Conservation (phyloP, 768 basidiomycete genomes). For the Antrodiella citrinella region DNA sequence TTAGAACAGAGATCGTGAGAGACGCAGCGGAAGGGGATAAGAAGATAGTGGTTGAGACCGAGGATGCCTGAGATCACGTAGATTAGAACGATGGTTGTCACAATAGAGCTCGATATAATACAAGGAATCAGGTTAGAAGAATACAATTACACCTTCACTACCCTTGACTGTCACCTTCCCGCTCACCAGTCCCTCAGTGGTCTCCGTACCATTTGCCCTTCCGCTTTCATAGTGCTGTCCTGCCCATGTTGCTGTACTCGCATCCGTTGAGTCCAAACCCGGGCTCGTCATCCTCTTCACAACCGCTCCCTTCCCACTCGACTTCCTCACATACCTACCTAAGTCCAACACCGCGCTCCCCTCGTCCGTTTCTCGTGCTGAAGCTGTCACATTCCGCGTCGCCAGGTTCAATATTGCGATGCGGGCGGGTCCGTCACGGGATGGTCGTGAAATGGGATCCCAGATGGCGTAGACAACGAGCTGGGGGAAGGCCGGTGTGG, state of each 20-base stretch:
- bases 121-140: constrained; percentile 18
- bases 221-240: constrained; percentile 26
- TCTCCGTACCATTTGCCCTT: constrained; percentile 18
- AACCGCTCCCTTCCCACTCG: background rate
- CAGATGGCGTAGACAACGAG: constrained; percentile 26
- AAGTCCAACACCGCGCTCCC: constrained; percentile 13
- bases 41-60: constrained; percentile 4
- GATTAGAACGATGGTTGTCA: background rate
- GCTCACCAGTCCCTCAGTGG: constrained; percentile 14
- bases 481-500: constrained; percentile 10
- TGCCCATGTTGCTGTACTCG: constrained; percentile 20
- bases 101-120: too few species aligned
- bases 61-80: too few species aligned
- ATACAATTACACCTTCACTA: constrained; percentile 24
- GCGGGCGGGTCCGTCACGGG: constrained; percentile 11
- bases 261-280: constrained; percentile 20
- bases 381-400: constrained; percentile 15
- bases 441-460: constrained; percentile 12
- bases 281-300: constrained; percentile 25
- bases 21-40: background rate
- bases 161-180: constrained; percentile 18
- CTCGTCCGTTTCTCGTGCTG: constrained; percentile 5
- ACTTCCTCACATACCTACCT: constrained; percentile 4
- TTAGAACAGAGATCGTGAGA: constrained; percentile 13
- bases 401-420: constrained; percentile 24